Percentiles rank a stretch among this genome's conserved stretches.
Conservation (phyloP, 192 early-diverging fungal species). For the Linnemannia elongata region DNA sequence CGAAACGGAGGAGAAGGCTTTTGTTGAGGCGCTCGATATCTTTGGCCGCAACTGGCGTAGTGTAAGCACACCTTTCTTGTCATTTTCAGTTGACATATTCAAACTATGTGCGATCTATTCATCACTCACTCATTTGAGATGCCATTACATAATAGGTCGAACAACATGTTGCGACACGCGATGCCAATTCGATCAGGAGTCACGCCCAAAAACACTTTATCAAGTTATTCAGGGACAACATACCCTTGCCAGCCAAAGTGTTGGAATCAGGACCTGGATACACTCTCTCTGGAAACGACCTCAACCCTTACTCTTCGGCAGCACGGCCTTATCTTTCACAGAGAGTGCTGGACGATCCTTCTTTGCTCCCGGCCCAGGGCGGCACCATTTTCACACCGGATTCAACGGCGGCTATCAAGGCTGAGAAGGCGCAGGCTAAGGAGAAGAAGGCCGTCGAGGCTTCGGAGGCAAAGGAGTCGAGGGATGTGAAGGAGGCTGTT, state of each 20-base stretch:
- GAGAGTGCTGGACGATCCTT: constrained; percentile 35
- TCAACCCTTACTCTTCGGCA: constrained; percentile 91
- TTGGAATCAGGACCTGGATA: constrained; percentile 78
- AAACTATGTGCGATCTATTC: not conserved
- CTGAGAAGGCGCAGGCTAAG: constrained; percentile 38
- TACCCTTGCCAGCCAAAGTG: constrained; percentile 89
- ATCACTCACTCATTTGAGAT: not conserved
- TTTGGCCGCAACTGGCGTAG: constrained; percentile 88
- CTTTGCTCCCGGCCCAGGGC: constrained; percentile 34
- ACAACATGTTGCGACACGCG: constrained; percentile 81
- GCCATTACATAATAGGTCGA: constrained; percentile 62
- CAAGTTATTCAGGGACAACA: constrained; percentile 85
- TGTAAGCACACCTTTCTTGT: constrained; percentile 56
- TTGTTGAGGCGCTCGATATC: constrained; percentile 83
- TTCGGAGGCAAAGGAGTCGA: constrained; percentile 14
- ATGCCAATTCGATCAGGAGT: constrained; percentile 86
- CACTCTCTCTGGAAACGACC: constrained; percentile 86
- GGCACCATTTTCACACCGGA: constrained; percentile 38
- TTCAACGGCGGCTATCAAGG: constrained; percentile 24
- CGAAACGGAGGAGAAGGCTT: constrained; percentile 79
- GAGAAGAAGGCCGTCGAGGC: constrained; percentile 29
- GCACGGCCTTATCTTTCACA: constrained; percentile 81
- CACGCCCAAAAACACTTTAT: constrained; percentile 96
- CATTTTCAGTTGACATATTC: not conserved
- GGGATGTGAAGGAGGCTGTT: constrained; percentile 22